Evolutionary conservation across 2,329 filamentous ascomycete species (phyloP), one percentile per base, ranked within the genome.

Genomic region (Blastomyces parvus): DNA sequence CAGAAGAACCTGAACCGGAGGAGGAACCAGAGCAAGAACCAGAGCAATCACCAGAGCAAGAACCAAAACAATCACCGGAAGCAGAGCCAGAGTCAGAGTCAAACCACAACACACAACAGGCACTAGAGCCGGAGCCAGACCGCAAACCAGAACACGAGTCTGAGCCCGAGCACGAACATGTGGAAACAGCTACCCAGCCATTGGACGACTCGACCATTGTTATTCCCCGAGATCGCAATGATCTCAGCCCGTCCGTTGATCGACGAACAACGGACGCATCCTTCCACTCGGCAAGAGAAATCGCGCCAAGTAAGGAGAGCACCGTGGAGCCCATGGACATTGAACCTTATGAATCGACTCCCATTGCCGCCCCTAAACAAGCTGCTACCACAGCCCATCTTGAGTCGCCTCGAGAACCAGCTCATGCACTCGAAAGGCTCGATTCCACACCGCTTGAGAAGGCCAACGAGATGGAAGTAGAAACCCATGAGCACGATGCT

Each of bases 231-330:
- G 65, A 65, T 36, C 64, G 66, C 25, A 65, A 67, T 48, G 65
- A 66, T 19, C 66, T 66, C 17, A 71, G 71, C 40, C 64, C 68
- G 7, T 73, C 72, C 1, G 64, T 70, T 44, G 72, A 71, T 50
- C 70, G 74, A 58, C 75, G 77, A 60, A 77, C 74, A 11, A 76
- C 77, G 11, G 77, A 78, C 57, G 74, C 73, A 30, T 80, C 78
- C 0, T 81, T 81, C 66, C 78, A 80, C 63, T 81, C 79, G 9
- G 79, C 79, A 11, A 73, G 72, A 60, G 77, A 79, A 66, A 69
- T 77, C 59, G 67, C 73, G 40, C 68, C 57, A 64, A 73, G 57
- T 71, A 75, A 27, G 72, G 67, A 63, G 68, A 74, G 64, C 57
- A 78, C 74, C 0, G 71, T 72, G 17, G 76, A 79, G 60, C 77